Percentiles rank a stretch among this genome's conserved stretches.
Conservation (phyloP, 805 yeast genomes). For the Saturnispora galanensis region DNA sequence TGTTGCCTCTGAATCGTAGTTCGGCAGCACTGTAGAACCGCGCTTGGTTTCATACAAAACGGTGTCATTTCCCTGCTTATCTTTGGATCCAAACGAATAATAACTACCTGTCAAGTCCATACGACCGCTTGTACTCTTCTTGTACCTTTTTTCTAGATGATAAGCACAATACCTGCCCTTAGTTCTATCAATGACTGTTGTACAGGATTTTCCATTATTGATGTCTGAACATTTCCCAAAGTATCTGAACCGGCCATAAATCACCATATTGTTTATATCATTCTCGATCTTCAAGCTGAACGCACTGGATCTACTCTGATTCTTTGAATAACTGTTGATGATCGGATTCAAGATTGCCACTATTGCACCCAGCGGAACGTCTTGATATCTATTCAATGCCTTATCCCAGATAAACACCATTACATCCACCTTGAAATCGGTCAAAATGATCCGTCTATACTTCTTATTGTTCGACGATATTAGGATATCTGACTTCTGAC, state of each 20-base stretch:
- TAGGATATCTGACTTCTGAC: conserved; percentile 45
- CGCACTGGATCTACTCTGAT: conserved; percentile 7
- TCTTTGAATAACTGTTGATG: conserved; percentile 29
- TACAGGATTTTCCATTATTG: conserved; percentile 46
- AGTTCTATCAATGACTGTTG: conserved; percentile 46
- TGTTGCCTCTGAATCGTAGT: conserved; percentile 7
- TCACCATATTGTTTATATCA: conserved; percentile 45
- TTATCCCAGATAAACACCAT: conserved; percentile 55
- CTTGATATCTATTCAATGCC: conserved; percentile 65
- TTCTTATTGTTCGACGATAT: conserved; percentile 36
- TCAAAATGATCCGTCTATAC: conserved; percentile 51
- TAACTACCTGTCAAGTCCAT: conserved; percentile 65
- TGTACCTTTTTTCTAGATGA: conserved; percentile 53
- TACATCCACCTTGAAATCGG: conserved; percentile 52
- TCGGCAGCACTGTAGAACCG: conserved; percentile 13
- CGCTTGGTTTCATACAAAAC: conserved; percentile 25
- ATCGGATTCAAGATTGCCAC: conserved; percentile 69
- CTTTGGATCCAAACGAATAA: conserved; percentile 44
- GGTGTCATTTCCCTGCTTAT: conserved; percentile 33
- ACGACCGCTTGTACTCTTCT: conserved; percentile 47
- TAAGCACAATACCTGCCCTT: conserved; percentile 54
- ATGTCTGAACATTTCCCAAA: conserved; percentile 54
- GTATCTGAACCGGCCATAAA: conserved; percentile 62
- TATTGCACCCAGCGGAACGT: conserved; percentile 63
- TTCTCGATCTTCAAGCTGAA: conserved; percentile 51